Evolutionary conservation across 2,329 filamentous ascomycete genomes (phyloP), one percentile per base, ranked within the genome.

Genomic region (Sporothrix humicola): DNA sequence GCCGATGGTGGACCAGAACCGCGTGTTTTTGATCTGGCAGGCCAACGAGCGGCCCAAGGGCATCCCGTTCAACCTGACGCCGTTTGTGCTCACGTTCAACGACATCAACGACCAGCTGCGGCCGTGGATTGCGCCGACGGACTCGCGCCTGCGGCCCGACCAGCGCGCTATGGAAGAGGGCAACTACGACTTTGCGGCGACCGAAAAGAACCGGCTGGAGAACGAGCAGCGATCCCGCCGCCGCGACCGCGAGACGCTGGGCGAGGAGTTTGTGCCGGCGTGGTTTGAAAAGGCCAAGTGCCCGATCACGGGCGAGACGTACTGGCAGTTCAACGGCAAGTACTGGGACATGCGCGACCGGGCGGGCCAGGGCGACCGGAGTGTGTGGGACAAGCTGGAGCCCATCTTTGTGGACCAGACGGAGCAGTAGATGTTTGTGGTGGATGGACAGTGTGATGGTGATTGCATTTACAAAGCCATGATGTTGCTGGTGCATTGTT

Each of bases 161-260:
- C 96, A 99, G 84, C 88, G 96, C 12, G 96, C 96, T 1, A 99
- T 99, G 96, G 96, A 99, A 81, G 95, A 98, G 75, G 96, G 95
- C n/a, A 90, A 95, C 82, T 99, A 99, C 80, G 95, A 98, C 79
- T 87, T 96, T 74, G 96, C 96, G 1, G 96, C 95, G 0, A 89
- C 88, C 5, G 96, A 99, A 85, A 99, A 99, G 88, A 96, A 95
- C 79, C 88, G 96, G 1, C 89, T 99, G 0, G 96, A 99, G 82
- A 93, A 98, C 84, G 94, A 91, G 76, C 96, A 99, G 85, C 87
- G 96, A 74, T 90, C 91, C 10, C 91, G 91, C 74, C 85, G 96
- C 75, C 85, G 93, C 72, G 84, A 87, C 74, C 87, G 95, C 31
- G 95, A 99, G 82, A 87, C 87, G 44, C 87, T 83, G 2, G 96